Evolutionary conservation across 768 basidiomycete genomes (phyloP).

Genomic region (Naganishia onofrii): DNA sequence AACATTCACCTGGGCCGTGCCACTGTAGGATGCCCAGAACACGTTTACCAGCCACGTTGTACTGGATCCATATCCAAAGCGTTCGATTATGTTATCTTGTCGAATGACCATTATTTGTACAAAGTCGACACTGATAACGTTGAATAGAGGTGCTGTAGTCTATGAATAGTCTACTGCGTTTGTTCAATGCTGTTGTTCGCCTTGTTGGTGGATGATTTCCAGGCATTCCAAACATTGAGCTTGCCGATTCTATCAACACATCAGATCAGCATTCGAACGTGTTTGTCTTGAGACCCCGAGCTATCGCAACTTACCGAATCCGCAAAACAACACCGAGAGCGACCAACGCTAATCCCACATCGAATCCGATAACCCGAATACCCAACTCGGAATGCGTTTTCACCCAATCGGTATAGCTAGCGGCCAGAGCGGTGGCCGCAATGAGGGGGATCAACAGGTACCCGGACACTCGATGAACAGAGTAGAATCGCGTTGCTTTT

Average conservation of each 20-base stretch:
- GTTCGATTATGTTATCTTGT: background rate
- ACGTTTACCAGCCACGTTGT: background rate
- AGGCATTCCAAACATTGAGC: conserved; percentile 18
- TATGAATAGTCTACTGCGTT: background rate
- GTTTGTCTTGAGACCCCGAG: background rate
- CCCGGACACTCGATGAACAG: conserved; percentile 77
- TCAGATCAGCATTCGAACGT: background rate
- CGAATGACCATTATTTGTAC: background rate
- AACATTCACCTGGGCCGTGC: background rate
- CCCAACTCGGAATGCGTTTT: conserved; percentile 30
- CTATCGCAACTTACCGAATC: conserved; percentile 38
- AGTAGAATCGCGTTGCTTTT: conserved; percentile 74
- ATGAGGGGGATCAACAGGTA: conserved; percentile 66
- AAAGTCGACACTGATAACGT: background rate
- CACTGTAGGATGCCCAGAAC: background rate
- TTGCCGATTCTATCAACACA: conserved; percentile 4
- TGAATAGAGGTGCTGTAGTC: background rate
- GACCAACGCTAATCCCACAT: conserved; percentile 43
- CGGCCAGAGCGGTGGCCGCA: conserved; percentile 67
- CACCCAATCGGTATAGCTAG: conserved; percentile 66
- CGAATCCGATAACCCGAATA: conserved; percentile 42
- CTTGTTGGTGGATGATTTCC: conserved; percentile 7
- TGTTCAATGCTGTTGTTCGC: background rate
- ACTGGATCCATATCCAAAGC: background rate
- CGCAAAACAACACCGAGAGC: conserved; percentile 38